Percentiles rank a stretch among this genome's conserved stretches.
Evolutionary conservation across 129 eudicot genomes (phyloP).

Genomic region (Centrapalus pauciflorus): DNA sequence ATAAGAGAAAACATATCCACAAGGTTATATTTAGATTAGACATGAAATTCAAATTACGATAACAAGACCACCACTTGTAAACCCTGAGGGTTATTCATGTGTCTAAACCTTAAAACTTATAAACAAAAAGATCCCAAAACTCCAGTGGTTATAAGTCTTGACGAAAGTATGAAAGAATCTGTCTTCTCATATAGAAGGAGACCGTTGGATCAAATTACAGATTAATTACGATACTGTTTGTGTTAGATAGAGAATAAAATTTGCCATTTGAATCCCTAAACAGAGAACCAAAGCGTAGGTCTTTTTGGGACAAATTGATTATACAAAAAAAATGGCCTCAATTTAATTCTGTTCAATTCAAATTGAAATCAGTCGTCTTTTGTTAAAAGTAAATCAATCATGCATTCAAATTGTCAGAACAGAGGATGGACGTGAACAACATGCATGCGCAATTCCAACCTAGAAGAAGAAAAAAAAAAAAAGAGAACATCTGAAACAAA

Average conservation of each 20-base stretch:
- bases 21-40: too few species aligned
- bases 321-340: neutral
- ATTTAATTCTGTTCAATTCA: neutral
- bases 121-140: neutral
- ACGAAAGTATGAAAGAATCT: neutral
- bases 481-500: neutral
- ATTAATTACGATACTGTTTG: neutral
- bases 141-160: neutral
- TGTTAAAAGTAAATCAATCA: neutral
- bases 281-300: neutral
- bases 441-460: slow-evolving; percentile 10
- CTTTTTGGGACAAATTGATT: neutral
- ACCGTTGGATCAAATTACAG: neutral
- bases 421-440: slow-evolving; percentile 13
- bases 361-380: neutral
- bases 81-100: neutral
- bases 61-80: neutral
- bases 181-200: neutral
- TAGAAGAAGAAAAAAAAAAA: neutral
- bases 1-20: neutral
- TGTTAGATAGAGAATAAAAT: neutral
- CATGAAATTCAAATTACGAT: neutral
- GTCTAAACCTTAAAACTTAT: neutral
- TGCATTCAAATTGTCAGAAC: slow-evolving; percentile 1
- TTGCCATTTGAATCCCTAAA: neutral